A percentile compares a stretch with the other conserved stretches of the same genome.
Conservation (phyloP, 306 rosid species). For the Lathyrus aphaca region DNA sequence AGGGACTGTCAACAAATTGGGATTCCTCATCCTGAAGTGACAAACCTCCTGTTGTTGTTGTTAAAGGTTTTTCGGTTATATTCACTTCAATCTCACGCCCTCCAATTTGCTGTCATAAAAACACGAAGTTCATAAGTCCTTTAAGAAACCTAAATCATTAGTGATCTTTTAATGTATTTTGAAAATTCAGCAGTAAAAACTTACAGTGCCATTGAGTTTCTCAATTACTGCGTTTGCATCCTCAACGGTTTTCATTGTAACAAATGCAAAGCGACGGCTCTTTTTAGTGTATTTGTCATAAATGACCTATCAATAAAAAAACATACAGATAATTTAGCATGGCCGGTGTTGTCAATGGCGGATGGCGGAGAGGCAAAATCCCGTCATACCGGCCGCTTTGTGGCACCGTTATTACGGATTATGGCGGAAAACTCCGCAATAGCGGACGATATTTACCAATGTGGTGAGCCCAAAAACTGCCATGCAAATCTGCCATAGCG, state of each 20-base stretch:
- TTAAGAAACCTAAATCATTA: slow-evolving; percentile 16
- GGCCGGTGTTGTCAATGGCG: too few relatives aligned
- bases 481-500: too few relatives aligned
- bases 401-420: too few relatives aligned
- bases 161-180: slow-evolving; percentile 16
- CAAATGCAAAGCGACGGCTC: slow-evolving; percentile 96
- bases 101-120: slow-evolving; percentile 67
- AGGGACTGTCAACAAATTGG: slow-evolving; percentile 76
- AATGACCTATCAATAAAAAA: slow-evolving; percentile 69
- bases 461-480: too few relatives aligned
- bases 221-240: slow-evolving; percentile 79
- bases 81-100: slow-evolving; percentile 87
- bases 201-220: slow-evolving; percentile 89
- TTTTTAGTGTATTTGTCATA: slow-evolving; percentile 89
- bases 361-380: too few relatives aligned
- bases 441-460: too few relatives aligned
- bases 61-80: slow-evolving; percentile 78
- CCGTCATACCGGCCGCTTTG: too few relatives aligned
- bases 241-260: slow-evolving; percentile 72
- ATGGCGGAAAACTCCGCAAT: too few relatives aligned
- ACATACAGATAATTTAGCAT: slow-evolving; percentile 19
- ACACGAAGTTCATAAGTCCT: slow-evolving; percentile 32
- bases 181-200: slow-evolving; percentile 35
- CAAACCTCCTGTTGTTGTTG: slow-evolving; percentile 42
- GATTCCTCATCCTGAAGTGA: slow-evolving; percentile 75